Evolutionary conservation across 352 stramenopile species (phyloP).

Genomic region (Thraustochytrium striatum): DNA sequence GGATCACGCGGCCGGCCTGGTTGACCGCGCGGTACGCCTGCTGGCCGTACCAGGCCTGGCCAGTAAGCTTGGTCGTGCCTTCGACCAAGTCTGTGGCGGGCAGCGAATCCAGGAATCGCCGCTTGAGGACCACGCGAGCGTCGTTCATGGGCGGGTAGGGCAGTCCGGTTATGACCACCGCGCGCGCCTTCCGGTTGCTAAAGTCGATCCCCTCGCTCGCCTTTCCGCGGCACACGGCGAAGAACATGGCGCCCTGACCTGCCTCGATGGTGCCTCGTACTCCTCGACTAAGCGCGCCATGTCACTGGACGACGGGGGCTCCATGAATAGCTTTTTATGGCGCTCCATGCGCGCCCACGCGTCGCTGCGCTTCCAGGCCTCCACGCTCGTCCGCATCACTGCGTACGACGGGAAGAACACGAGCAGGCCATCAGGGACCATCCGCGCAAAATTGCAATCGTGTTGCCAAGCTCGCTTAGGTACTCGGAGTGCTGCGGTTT

Average conservation of each 20-base stretch:
- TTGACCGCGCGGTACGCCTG: conserved; percentile 95
- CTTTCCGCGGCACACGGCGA: conserved; percentile 97
- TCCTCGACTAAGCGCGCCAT: conserved; percentile 19
- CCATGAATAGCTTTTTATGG: conserved; percentile 46
- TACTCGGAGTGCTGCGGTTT: conserved; percentile 85
- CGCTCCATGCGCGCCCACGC: conserved; percentile 14
- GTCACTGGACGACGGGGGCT: conserved; percentile 15
- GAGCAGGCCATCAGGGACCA: conserved; percentile 93
- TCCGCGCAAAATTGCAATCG: conserved; percentile 83
- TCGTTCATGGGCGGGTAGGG: conserved; percentile 95
- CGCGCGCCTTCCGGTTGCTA: conserved; percentile 90
- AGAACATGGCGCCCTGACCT: conserved; percentile 83
- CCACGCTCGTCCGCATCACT: conserved; percentile 81
- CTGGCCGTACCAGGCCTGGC: conserved; percentile 97
- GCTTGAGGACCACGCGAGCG: conserved; percentile 92
- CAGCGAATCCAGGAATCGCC: conserved; percentile 55
- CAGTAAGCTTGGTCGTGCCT: conserved; percentile 69
- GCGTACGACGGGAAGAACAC: conserved; percentile 99
- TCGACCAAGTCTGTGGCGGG: too few relatives aligned
- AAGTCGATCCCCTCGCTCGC: conserved; percentile 98
- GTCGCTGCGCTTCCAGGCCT: conserved; percentile 63
- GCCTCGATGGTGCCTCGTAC: conserved; percentile 13
- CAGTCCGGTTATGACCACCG: conserved; percentile 97
- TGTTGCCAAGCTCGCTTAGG: conserved; percentile 90
- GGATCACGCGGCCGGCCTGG: conserved; percentile 97